These are phyloP conservation scores for Echites panduratus DNA, from an alignment of 257 asterid species.

Conservation along the genomic window DNA sequence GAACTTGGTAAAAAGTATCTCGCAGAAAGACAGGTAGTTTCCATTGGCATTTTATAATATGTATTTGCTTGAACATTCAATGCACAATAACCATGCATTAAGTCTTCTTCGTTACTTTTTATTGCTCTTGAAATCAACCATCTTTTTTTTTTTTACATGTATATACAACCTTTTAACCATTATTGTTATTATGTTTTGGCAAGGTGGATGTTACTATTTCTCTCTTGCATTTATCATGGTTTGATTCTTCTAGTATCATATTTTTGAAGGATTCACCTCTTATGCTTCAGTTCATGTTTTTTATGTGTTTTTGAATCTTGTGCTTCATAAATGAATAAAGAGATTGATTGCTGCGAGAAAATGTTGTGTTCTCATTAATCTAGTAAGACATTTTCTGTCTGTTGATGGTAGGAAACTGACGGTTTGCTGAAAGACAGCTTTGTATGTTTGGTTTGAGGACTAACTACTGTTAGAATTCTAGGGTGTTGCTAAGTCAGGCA, in stretches of 20 bases:
- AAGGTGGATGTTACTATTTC: neutral
- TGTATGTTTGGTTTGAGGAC: neutral
- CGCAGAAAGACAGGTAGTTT: conserved; percentile 83
- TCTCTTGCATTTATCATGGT: neutral
- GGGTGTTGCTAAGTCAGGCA: neutral
- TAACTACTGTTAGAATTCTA: neutral
- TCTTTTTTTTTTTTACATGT: neutral
- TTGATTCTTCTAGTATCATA: neutral
- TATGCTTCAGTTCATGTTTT: neutral
- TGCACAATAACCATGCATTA: neutral
- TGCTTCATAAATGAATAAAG: neutral
- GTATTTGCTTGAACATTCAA: neutral
- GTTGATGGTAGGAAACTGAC: neutral
- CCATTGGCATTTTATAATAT: conserved; percentile 3
- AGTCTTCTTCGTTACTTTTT: neutral
- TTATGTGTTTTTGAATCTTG: neutral
- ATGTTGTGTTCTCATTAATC: neutral
- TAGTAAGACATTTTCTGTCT: neutral
- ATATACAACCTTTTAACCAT: neutral
- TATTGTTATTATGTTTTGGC: neutral
- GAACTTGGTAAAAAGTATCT: conserved; percentile 82
- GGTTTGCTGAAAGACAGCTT: neutral
- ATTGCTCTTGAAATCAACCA: neutral
- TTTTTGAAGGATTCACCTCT: neutral
- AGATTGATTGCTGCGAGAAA: neutral